phyloP scores from a whole-genome alignment of 257 asterid species.

The Leonotis leonurus region DNA sequence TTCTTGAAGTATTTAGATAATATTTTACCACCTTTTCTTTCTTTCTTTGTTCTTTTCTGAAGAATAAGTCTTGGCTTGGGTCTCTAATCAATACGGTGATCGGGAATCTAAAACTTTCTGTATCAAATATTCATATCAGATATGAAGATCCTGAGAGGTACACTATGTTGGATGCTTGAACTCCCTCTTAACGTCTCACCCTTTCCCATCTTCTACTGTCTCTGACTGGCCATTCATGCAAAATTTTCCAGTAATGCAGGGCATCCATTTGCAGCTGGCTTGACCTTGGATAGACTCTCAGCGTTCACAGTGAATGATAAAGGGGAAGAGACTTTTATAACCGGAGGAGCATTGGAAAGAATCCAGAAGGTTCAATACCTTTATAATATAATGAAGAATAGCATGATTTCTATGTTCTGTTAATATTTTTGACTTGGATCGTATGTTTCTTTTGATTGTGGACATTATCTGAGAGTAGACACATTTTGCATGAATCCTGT shows the following conservation, averaged over 20 bases:
- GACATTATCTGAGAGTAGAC: background rate
- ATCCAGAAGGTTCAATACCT: slow-evolving; percentile 67
- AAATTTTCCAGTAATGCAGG: slow-evolving; percentile 71
- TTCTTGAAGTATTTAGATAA: slow-evolving; percentile 13
- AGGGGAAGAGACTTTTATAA: slow-evolving; percentile 76
- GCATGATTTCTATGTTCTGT: background rate
- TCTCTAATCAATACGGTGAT: slow-evolving; percentile 90
- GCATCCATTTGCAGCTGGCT: slow-evolving; percentile 90
- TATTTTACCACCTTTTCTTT: slow-evolving; percentile 22
- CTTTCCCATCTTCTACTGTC: slow-evolving; percentile 2
- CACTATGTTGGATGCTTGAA: slow-evolving; percentile 14
- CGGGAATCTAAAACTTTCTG: slow-evolving; percentile 93
- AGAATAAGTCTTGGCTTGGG: slow-evolving; percentile 96
- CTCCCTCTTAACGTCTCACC: background rate
- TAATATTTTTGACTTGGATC: background rate
- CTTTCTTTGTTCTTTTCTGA: slow-evolving; percentile 21
- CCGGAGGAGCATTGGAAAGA: slow-evolving; percentile 85
- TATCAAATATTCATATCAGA: slow-evolving; percentile 93
- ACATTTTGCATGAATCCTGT: background rate
- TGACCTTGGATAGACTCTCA: slow-evolving; percentile 81
- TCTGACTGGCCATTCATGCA: slow-evolving; percentile 11
- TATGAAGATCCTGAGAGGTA: slow-evolving; percentile 98
- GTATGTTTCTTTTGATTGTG: background rate
- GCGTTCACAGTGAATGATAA: slow-evolving; percentile 87
- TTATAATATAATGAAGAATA: background rate